These are phyloP conservation scores for Russula foetens DNA, from an alignment of 768 basidiomycete species.

Conservation along the genomic window DNA sequence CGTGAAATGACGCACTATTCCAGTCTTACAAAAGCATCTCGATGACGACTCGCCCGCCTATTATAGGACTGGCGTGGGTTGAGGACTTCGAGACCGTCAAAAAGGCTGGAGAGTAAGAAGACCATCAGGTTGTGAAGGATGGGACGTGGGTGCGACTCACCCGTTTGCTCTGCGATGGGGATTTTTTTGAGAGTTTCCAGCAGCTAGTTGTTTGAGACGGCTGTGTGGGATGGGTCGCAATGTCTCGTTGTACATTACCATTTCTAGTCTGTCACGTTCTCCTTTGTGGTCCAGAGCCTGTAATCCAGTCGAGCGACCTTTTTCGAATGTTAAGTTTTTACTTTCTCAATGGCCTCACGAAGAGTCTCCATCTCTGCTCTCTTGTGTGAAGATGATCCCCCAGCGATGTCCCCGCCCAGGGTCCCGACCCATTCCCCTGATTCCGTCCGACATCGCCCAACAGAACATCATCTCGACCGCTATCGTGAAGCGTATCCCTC, in stretches of 20 bases:
- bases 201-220: conserved; percentile 56
- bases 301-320: not conserved
- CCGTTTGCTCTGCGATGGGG: conserved; percentile 30
- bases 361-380: conserved; percentile 73
- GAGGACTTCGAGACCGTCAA: conserved; percentile 88
- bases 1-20: conserved; percentile 18
- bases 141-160: conserved; percentile 85
- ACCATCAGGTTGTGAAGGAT: conserved; percentile 36
- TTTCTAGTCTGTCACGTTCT: conserved; percentile 8
- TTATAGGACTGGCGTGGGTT: conserved; percentile 60
- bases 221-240: conserved; percentile 72
- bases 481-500: conserved; percentile 10
- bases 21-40: conserved; percentile 86
- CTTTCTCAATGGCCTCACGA: conserved; percentile 47
- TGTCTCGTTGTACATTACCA: conserved; percentile 77
- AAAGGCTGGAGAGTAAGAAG: conserved; percentile 61
- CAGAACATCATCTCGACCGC: conserved; percentile 8
- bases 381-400: conserved; percentile 42
- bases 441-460: not conserved
- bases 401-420: conserved; percentile 1
- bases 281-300: too few relatives aligned
- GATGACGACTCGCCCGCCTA: conserved; percentile 69
- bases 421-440: not conserved
- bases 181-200: conserved; percentile 25
- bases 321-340: not conserved